Percentiles rank a stretch among this genome's conserved stretches.
These are phyloP conservation scores for Hanseniaspora guilliermondii DNA, from an alignment of 805 yeast species.

Conservation along the genomic window DNA sequence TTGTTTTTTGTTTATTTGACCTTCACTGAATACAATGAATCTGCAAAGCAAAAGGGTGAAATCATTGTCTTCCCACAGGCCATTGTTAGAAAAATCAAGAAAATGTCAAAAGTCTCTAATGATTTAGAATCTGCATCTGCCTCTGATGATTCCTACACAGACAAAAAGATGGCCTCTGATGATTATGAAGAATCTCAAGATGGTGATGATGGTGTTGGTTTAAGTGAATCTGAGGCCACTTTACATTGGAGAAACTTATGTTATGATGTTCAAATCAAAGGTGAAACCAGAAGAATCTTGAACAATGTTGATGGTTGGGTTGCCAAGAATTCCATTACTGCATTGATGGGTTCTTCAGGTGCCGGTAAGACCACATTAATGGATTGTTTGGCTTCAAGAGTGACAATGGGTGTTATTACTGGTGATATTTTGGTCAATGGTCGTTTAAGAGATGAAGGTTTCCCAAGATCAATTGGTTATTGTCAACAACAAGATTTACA, in stretches of 20 bases:
- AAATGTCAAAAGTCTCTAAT: slow-evolving; percentile 17
- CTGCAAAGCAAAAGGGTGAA: slow-evolving; percentile 62
- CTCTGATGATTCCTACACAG: slow-evolving; percentile 7
- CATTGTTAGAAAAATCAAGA: slow-evolving; percentile 36
- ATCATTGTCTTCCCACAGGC: slow-evolving; percentile 45
- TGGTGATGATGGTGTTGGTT: slow-evolving; percentile 22
- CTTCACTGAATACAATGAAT: slow-evolving; percentile 45
- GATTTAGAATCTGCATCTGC: slow-evolving; percentile 11
- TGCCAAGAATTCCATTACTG: slow-evolving; percentile 70
- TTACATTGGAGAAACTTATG: slow-evolving; percentile 71
- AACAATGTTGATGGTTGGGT: slow-evolving; percentile 70
- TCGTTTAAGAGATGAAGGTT: slow-evolving; percentile 43
- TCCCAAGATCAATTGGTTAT: slow-evolving; percentile 53
- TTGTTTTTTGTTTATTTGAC: slow-evolving; percentile 43
- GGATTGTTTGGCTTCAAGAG: slow-evolving; percentile 59
- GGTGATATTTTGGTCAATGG: slow-evolving; percentile 62
- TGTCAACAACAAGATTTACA: slow-evolving; percentile 72
- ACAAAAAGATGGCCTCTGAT: slow-evolving; percentile 6
- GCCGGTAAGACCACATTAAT: slow-evolving; percentile 70
- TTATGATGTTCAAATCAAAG: slow-evolving; percentile 54
- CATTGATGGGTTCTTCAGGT: slow-evolving; percentile 67
- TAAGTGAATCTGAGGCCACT: slow-evolving; percentile 33
- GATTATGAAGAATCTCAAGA: slow-evolving; percentile 1
- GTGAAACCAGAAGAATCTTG: slow-evolving; percentile 48
- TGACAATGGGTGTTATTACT: slow-evolving; percentile 57